phyloP scores from a whole-genome alignment of 2,329 filamentous ascomycete genomes.

The Xylariaceae sp. region DNA sequence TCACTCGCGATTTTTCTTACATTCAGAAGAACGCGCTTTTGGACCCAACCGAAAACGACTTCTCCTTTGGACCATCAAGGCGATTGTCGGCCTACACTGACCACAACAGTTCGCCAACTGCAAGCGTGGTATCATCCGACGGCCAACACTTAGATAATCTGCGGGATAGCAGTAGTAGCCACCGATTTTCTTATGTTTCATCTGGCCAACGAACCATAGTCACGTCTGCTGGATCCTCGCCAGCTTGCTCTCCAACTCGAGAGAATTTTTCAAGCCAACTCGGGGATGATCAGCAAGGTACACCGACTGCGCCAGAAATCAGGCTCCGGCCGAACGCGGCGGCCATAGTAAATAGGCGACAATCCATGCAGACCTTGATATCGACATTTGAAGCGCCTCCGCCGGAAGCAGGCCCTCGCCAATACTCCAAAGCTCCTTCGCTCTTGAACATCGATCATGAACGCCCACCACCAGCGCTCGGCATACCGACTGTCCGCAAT shows the following conservation, averaged over 20 bases:
- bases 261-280: constrained; percentile 45
- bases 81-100: constrained; percentile 38
- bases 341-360: constrained; percentile 47
- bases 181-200: constrained; percentile 57
- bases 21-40: constrained; percentile 23
- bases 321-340: constrained; percentile 49
- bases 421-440: constrained; percentile 23
- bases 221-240: constrained; percentile 57
- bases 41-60: constrained; percentile 26
- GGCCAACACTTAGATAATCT: constrained; percentile 55
- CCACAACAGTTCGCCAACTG: constrained; percentile 55
- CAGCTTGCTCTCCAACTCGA: constrained; percentile 51
- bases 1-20: constrained; percentile 36
- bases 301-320: constrained; percentile 30
- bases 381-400: constrained; percentile 39
- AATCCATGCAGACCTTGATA: constrained; percentile 47
- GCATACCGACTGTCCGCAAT: constrained; percentile 40
- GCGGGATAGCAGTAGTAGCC: constrained; percentile 45
- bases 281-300: constrained; percentile 30
- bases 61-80: constrained; percentile 27
- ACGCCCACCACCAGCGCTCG: constrained; percentile 20
- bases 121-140: constrained; percentile 56
- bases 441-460: constrained; percentile 23
- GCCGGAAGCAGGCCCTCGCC: constrained; percentile 24
- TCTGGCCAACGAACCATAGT: constrained; percentile 57